Percentiles rank a stretch among this genome's conserved stretches.
phyloP scores from a whole-genome alignment of 345 rosid species.

The Ailanthus altissimus region DNA sequence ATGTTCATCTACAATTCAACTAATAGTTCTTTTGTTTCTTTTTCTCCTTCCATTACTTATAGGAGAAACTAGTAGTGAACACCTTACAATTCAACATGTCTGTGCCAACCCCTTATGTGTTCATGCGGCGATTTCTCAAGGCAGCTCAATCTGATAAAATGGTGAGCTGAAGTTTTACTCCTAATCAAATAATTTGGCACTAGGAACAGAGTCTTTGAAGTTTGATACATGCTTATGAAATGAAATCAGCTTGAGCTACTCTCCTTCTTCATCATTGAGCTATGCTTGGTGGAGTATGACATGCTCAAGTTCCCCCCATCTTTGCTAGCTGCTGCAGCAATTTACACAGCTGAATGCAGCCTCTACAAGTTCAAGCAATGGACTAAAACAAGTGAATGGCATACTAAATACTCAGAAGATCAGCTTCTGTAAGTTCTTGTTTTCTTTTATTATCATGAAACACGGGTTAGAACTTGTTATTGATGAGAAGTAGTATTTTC shows the following conservation, averaged over 20 bases:
- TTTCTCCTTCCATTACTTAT: conserved; percentile 18
- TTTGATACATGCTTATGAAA: not conserved
- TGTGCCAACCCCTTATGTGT: conserved; percentile 85
- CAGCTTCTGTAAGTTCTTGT: conserved; percentile 45
- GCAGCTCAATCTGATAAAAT: conserved; percentile 83
- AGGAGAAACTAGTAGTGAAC: conserved; percentile 84
- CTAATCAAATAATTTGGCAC: not conserved
- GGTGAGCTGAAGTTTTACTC: conserved; percentile 37
- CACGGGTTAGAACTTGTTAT: not conserved
- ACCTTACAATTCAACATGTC: conserved; percentile 78
- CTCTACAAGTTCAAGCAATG: conserved; percentile 43
- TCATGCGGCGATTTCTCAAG: conserved; percentile 89
- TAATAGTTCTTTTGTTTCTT: too few species aligned
- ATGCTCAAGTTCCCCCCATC: conserved; percentile 69
- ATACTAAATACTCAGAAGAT: conserved; percentile 51
- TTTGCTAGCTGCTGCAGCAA: conserved; percentile 62
- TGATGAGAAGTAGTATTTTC: not conserved
- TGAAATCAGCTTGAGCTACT: conserved; percentile 76
- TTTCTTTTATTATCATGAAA: not conserved
- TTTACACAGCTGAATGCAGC: conserved; percentile 62
- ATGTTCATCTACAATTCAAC: too few species aligned
- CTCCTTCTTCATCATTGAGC: conserved; percentile 65
- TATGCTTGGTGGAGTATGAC: conserved; percentile 63
- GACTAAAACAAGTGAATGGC: conserved; percentile 60
- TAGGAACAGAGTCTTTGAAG: not conserved